These are phyloP conservation scores for Penicillium thymicola DNA, from an alignment of 2,329 filamentous ascomycete genomes.

Conservation along the genomic window DNA sequence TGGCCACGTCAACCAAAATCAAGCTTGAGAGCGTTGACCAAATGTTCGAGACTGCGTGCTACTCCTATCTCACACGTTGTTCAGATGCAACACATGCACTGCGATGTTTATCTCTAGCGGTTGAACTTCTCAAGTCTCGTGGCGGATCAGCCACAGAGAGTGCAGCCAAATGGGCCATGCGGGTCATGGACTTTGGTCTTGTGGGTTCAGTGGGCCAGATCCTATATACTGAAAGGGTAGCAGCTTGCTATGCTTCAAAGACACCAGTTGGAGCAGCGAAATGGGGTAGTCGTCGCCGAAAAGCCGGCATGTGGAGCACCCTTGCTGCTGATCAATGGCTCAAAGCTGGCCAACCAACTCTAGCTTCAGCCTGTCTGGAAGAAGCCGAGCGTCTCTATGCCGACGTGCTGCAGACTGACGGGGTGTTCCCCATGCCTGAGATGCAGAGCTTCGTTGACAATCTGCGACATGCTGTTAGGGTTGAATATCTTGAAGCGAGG, in stretches of 20 bases:
- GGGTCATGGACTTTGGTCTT: constrained; percentile 74
- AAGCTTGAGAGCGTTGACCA: constrained; percentile 78
- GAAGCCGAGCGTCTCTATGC: constrained; percentile 60
- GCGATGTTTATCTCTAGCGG: constrained; percentile 69
- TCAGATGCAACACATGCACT: constrained; percentile 74
- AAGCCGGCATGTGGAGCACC: constrained; percentile 85
- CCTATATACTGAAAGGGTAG: constrained; percentile 79
- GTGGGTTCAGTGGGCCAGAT: constrained; percentile 74
- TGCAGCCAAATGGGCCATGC: constrained; percentile 78
- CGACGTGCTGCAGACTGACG: constrained; percentile 39
- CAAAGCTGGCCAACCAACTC: constrained; percentile 68
- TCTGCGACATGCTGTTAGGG: constrained; percentile 42
- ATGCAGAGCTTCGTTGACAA: constrained; percentile 50
- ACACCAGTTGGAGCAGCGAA: constrained; percentile 62
- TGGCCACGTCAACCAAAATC: constrained; percentile 68
- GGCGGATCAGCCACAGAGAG: constrained; percentile 80
- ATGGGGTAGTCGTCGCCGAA: constrained; percentile 72
- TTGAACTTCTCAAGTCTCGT: constrained; percentile 79
- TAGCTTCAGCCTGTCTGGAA: constrained; percentile 74
- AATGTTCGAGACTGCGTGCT: constrained; percentile 84
- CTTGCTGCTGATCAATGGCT: constrained; percentile 83
- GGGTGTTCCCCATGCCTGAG: constrained; percentile 48
- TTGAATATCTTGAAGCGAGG: constrained; percentile 44
- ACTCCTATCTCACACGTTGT: constrained; percentile 87
- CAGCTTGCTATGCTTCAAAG: constrained; percentile 76